Base-by-base conservation (phyloP, 1,284 basidiomycete genomes). In the Leucoagaricus sp. region DNA sequence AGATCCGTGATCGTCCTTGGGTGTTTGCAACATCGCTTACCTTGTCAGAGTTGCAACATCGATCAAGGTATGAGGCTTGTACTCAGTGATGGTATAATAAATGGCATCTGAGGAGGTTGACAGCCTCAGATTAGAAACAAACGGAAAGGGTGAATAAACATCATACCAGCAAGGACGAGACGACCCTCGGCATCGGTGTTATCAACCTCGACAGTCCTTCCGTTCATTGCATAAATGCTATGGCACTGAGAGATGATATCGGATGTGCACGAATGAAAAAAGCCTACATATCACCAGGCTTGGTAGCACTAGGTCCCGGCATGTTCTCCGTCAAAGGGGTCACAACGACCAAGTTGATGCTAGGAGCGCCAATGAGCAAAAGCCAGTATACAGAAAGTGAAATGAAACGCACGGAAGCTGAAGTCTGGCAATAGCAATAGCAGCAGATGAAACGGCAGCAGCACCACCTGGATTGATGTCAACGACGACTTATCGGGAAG, bases 131-230 rank as follows among this genome's bases (percentile, higher is more conserved):
- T n/a, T n/a, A n/a, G n/a, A n/a, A n/a, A n/a, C n/a, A n/a, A n/a
- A n/a, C n/a, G n/a, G n/a, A n/a, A n/a, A n/a, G n/a, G n/a, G n/a
- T n/a, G n/a, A n/a, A n/a, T n/a, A n/a, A n/a, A n/a, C n/a, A 34
- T 62, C 77, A 38, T 54, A 86, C 85, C 85, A 49, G 89, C 80
- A 34, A 92, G 80, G 21, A 95, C 78, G 21, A 96, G 77, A 26
- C 94, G 85, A 17, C 94, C 93, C 68, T 94, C 91, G 3, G 92
- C 92, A 67, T 94, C 93, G 0, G 93, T 94, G 73, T 94, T 94
- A 73, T 94, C 91, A 36, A 95, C 83, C 69, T 95, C 91, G 31
- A 96, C 82, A 0, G 88, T 86, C 71, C 93, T 93, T 40, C 93
- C 93, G 67, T 94, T 94, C 86, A 93, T 93, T 5, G 92, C 89